Percentiles rank a stretch among this genome's conserved stretches.
phyloP scores from a whole-genome alignment of 1,284 basidiomycete genomes.

The Xerocomus cyaneibrunnescens region DNA sequence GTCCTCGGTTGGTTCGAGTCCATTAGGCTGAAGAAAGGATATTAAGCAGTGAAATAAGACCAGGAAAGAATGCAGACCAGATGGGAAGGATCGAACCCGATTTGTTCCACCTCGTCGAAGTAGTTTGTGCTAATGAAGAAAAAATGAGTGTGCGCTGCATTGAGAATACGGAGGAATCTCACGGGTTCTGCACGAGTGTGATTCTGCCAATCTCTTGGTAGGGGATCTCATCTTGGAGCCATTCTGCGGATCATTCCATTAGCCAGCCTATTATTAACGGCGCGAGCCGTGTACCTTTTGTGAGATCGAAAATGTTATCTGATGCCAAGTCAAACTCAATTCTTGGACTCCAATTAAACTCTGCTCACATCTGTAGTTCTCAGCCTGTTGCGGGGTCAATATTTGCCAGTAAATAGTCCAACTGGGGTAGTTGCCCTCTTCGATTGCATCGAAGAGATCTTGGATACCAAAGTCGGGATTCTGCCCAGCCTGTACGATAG shows the following conservation, averaged over 20 bases:
- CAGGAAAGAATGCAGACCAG: constrained; percentile 9
- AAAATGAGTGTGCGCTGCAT: background rate
- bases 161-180: constrained; percentile 4
- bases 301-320: constrained; percentile 42
- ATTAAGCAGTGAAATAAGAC: background rate
- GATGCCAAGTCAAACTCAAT: background rate
- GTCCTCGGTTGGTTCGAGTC: constrained; percentile 39
- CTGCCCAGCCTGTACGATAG: constrained; percentile 34
- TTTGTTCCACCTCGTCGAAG: constrained; percentile 27
- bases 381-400: background rate
- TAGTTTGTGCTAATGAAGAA: constrained; percentile 17
- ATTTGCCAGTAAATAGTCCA: constrained; percentile 28
- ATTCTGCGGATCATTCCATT: constrained; percentile 17
- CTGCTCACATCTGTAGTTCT: constrained; percentile 7
- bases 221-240: constrained; percentile 34
- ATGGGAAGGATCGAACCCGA: constrained; percentile 22
- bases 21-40: constrained; percentile 9
- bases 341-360: background rate
- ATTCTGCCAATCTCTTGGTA: constrained; percentile 37
- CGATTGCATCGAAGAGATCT: constrained; percentile 40
- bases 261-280: background rate
- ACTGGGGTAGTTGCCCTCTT: constrained; percentile 36
- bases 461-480: constrained; percentile 41
- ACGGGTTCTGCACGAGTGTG: constrained; percentile 39
- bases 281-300: constrained; percentile 25